Evolutionary conservation across 169 alveolate species (phyloP).

Genomic region (Perkinsus chesapeaki): DNA sequence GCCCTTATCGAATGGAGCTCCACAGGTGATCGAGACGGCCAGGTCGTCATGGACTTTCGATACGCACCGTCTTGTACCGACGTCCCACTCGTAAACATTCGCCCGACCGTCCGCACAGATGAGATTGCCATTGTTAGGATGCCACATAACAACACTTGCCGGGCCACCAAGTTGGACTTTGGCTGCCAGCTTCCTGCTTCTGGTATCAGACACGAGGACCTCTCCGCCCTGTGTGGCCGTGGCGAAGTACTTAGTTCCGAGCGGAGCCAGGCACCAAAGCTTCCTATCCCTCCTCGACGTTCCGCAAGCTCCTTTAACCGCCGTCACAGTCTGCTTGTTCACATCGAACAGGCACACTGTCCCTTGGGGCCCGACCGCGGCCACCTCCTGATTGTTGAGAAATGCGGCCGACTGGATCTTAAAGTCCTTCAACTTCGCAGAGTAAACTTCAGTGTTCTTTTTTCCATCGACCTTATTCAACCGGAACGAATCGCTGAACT

Average conservation of each 20-base stretch:
- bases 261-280: not conserved
- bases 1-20: not conserved
- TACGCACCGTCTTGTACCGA: not conserved
- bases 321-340: not conserved
- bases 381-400: not conserved
- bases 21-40: not conserved
- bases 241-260: not conserved
- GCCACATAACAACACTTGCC: not conserved
- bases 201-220: not conserved
- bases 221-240: not conserved
- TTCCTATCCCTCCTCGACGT: not conserved
- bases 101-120: not conserved
- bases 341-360: not conserved
- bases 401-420: not conserved
- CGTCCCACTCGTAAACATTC: not conserved
- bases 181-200: not conserved
- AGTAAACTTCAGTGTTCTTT: not conserved
- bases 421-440: not conserved
- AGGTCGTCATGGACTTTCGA: not conserved
- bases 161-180: not conserved
- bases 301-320: not conserved
- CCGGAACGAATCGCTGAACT: not conserved
- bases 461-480: not conserved
- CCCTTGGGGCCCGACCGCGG: not conserved
- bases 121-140: not conserved